A percentile compares a stretch with the other conserved stretches of the same genome.
phyloP scores from a whole-genome alignment of 2,329 filamentous ascomycete species.

The Colletotrichum eleusines region DNA sequence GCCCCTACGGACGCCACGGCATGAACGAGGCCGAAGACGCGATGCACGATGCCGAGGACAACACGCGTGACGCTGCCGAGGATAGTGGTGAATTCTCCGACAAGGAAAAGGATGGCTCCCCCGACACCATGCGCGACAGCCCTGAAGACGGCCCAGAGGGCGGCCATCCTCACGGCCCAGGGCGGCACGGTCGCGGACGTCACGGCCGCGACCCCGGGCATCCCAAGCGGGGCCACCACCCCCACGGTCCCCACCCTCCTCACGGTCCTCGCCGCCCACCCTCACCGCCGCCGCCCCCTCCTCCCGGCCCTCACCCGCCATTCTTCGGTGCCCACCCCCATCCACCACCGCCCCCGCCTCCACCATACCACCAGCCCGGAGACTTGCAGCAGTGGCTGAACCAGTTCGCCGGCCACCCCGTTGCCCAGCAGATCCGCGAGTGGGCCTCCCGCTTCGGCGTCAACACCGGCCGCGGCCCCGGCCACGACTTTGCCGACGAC shows the following conservation, averaged over 20 bases:
- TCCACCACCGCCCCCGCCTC: constrained; percentile 43
- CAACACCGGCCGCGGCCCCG: constrained; percentile 22
- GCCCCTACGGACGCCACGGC: constrained; percentile 39
- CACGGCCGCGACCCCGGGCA: constrained; percentile 30
- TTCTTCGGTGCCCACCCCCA: constrained; percentile 42
- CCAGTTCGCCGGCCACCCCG: constrained; percentile 56
- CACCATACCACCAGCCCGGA: constrained; percentile 43
- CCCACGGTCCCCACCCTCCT: constrained; percentile 21
- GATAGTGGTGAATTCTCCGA: constrained; percentile 45
- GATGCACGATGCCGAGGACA: constrained; percentile 42
- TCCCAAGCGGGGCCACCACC: constrained; percentile 32
- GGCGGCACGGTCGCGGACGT: constrained; percentile 44
- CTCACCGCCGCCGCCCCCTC: constrained; percentile 20
- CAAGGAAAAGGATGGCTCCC: constrained; percentile 51
- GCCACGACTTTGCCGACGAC: constrained; percentile 41
- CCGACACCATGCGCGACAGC: constrained; percentile 50
- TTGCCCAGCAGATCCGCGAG: constrained; percentile 56
- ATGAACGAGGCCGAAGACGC: constrained; percentile 38
- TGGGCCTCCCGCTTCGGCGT: constrained; percentile 46
- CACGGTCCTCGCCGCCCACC: background rate
- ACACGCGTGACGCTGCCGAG: constrained; percentile 45
- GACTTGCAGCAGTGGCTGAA: constrained; percentile 50
- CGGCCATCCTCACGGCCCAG: constrained; percentile 45
- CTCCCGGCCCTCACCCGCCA: constrained; percentile 46
- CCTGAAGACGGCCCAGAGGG: constrained; percentile 52